These are phyloP conservation scores for Peronospora destructor DNA, from an alignment of 352 stramenopile genomes.

Conservation along the genomic window DNA sequence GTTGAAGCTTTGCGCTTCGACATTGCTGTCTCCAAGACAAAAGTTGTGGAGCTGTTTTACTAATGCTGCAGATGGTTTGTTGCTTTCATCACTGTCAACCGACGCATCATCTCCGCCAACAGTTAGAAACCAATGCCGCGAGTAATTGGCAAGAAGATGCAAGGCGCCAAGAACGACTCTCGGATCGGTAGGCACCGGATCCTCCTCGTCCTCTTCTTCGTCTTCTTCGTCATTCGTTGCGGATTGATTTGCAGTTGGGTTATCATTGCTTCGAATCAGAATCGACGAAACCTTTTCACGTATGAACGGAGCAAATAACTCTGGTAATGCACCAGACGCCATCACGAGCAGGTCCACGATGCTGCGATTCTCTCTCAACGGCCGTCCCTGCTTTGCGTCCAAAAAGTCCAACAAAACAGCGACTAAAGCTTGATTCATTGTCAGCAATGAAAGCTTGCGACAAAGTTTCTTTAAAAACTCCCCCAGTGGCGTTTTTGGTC, in stretches of 20 bases:
- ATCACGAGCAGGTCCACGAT: conserved; percentile 54
- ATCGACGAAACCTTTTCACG: conserved; percentile 42
- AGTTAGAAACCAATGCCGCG: conserved; percentile 34
- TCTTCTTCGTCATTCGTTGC: conserved; percentile 14
- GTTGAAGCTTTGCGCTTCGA: conserved; percentile 22
- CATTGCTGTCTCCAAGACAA: conserved; percentile 34
- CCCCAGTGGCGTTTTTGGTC: conserved; percentile 68
- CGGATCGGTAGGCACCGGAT: conserved; percentile 25
- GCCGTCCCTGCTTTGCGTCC: conserved; percentile 17
- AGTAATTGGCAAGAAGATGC: conserved; percentile 48
- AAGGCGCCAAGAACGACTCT: conserved; percentile 49
- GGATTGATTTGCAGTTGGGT: conserved; percentile 5
- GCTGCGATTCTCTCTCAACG: conserved; percentile 42
- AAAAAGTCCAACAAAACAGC: conserved; percentile 40
- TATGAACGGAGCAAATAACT: conserved; percentile 50
- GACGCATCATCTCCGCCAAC: conserved; percentile 14
- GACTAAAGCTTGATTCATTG: conserved; percentile 44
- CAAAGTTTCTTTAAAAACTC: conserved; percentile 82
- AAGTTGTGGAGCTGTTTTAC: conserved; percentile 41
- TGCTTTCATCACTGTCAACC: conserved; percentile 18
- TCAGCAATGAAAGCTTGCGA: conserved; percentile 66
- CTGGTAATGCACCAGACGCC: conserved; percentile 38
- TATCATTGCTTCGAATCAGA: conserved; percentile 24
- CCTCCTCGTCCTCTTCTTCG: conserved; percentile 26
- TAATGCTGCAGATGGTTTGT: conserved; percentile 28